Evolutionary conservation across 768 basidiomycete genomes (phyloP).

Genomic region (Hygrophorus russula): DNA sequence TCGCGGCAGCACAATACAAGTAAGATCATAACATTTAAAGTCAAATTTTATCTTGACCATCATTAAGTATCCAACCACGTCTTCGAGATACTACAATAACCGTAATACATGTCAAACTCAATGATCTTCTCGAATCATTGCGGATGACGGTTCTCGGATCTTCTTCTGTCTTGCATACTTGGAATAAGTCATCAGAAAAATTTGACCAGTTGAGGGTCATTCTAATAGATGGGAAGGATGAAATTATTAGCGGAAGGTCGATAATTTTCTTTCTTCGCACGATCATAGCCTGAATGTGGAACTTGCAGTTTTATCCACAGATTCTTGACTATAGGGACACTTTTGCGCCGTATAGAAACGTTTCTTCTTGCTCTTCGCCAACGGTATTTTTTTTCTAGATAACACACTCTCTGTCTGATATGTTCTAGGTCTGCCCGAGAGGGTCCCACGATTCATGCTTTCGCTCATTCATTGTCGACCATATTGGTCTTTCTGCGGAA

Average conservation of each 20-base stretch:
- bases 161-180: slow-evolving; percentile 54
- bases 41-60: neutral
- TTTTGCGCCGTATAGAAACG: slow-evolving; percentile 55
- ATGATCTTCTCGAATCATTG: slow-evolving; percentile 41
- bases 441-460: slow-evolving; percentile 51
- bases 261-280: slow-evolving; percentile 2
- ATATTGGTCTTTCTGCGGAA: slow-evolving; percentile 41
- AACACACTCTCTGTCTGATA: slow-evolving; percentile 2
- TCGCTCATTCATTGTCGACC: slow-evolving; percentile 52
- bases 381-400: slow-evolving; percentile 27
- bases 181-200: slow-evolving; percentile 43
- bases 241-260: slow-evolving; percentile 47
- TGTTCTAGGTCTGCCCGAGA: slow-evolving; percentile 29
- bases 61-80: slow-evolving; percentile 36
- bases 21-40: slow-evolving; percentile 20
- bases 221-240: slow-evolving; percentile 46
- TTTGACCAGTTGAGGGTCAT: slow-evolving; percentile 42
- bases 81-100: slow-evolving; percentile 25
- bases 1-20: slow-evolving; percentile 50
- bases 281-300: neutral
- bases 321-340: slow-evolving; percentile 59
- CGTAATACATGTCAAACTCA: slow-evolving; percentile 32
- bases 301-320: slow-evolving; percentile 39
- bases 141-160: slow-evolving; percentile 50
- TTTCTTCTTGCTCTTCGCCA: slow-evolving; percentile 33